These are phyloP conservation scores for Psilocybe sp. DNA, from an alignment of 768 basidiomycete genomes.

Conservation along the genomic window DNA sequence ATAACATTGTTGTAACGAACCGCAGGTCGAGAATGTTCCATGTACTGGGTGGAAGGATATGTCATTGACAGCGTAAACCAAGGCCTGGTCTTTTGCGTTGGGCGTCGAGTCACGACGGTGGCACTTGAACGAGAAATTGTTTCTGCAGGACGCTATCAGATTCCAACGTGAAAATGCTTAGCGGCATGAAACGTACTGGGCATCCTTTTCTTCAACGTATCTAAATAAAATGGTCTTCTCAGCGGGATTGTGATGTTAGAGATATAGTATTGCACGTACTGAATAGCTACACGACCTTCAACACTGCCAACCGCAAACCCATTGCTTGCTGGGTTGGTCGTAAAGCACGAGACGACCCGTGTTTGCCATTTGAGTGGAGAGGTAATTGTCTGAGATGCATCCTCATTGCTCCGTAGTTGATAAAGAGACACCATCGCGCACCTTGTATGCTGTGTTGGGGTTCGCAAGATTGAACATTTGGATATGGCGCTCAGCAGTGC, in stretches of 20 bases:
- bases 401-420: neutral
- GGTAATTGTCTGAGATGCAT: slow-evolving; percentile 54
- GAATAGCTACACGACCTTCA: slow-evolving; percentile 92
- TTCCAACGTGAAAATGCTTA: neutral
- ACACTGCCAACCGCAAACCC: slow-evolving; percentile 86
- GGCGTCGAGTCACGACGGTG: slow-evolving; percentile 60
- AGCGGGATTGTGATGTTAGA: neutral
- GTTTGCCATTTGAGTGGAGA: slow-evolving; percentile 96
- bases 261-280: slow-evolving; percentile 51
- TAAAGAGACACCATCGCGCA: slow-evolving; percentile 21
- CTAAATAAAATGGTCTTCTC: slow-evolving; percentile 34
- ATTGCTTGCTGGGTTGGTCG: slow-evolving; percentile 50
- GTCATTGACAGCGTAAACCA: slow-evolving; percentile 82
- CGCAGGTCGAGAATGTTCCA: slow-evolving; percentile 83
- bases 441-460: slow-evolving; percentile 78
- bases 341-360: slow-evolving; percentile 81
- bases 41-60: slow-evolving; percentile 84
- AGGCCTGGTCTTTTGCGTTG: slow-evolving; percentile 58
- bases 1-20: slow-evolving; percentile 29
- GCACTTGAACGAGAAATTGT: slow-evolving; percentile 90
- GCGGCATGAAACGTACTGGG: slow-evolving; percentile 40
- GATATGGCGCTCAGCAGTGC: slow-evolving; percentile 89
- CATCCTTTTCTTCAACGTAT: slow-evolving; percentile 85
- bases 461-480: slow-evolving; percentile 86
- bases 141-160: slow-evolving; percentile 29